Conservation (phyloP, 768 basidiomycete species). For the Lactifluus hygrophoroides region DNA sequence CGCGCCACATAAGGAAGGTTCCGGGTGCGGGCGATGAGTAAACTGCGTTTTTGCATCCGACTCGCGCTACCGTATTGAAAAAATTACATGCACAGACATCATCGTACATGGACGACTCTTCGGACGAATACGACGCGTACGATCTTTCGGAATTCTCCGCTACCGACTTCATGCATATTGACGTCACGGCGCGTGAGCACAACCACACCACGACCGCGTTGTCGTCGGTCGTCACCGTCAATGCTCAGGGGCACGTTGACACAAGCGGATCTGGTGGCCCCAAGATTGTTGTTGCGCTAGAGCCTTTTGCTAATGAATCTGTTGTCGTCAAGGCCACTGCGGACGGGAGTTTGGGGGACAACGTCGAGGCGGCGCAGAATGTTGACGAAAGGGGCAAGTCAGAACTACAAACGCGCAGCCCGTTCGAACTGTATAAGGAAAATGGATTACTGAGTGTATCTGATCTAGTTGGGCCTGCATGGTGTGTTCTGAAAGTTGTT, state of each 20-base stretch:
- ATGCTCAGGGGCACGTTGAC: not conserved
- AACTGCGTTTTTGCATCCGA: too few relatives aligned
- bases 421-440: conserved; percentile 7
- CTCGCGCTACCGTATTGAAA: not conserved
- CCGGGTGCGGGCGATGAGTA: too few relatives aligned
- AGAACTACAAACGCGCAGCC: conserved; percentile 1
- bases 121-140: conserved; percentile 20
- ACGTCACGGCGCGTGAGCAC: conserved; percentile 3
- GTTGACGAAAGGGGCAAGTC: not conserved
- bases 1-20: too few relatives aligned
- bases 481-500: conserved; percentile 4
- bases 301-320: conserved; percentile 9
- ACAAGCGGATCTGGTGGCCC: conserved; percentile 15
- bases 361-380: not conserved
- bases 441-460: conserved; percentile 15
- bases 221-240: not conserved
- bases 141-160: conserved; percentile 20
- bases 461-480: conserved; percentile 19
- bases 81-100: not conserved
- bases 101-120: not conserved
- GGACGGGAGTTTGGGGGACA: not conserved
- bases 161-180: conserved; percentile 12
- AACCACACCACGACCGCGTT: not conserved
- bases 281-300: conserved; percentile 10
- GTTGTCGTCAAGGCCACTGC: conserved; percentile 8